These are phyloP conservation scores for Cerrena zonata DNA, from an alignment of 1,284 basidiomycete genomes.

Conservation along the genomic window DNA sequence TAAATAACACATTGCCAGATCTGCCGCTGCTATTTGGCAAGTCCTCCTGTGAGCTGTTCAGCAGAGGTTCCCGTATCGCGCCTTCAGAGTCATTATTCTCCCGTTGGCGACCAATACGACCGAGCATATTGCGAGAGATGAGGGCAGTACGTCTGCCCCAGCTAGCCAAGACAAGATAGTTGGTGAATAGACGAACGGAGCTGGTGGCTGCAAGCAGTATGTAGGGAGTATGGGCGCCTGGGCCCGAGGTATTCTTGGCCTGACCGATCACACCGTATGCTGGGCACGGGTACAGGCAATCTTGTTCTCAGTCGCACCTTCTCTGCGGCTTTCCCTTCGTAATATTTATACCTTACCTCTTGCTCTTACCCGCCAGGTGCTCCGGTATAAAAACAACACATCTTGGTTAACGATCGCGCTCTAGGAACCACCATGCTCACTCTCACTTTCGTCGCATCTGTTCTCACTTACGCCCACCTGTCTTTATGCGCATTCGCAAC, in stretches of 20 bases:
- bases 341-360: background rate
- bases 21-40: constrained; percentile 15
- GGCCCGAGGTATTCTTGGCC: too few relatives aligned
- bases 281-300: too few relatives aligned
- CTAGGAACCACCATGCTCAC: background rate
- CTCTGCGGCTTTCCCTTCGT: background rate
- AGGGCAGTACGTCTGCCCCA: background rate
- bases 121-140: constrained; percentile 20
- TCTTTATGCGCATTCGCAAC: background rate
- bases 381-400: too few relatives aligned
- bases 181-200: background rate
- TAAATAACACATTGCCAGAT: constrained; percentile 25
- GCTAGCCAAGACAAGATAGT: background rate
- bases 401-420: too few relatives aligned
- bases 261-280: too few relatives aligned
- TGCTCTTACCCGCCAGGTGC: background rate
- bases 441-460: background rate
- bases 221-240: too few relatives aligned
- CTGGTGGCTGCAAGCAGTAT: background rate
- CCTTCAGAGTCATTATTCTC: constrained; percentile 28
- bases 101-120: constrained; percentile 27
- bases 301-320: background rate
- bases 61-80: constrained; percentile 51
- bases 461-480: background rate
- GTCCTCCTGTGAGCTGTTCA: constrained; percentile 39